Evolutionary conservation across 768 basidiomycete species (phyloP).

Genomic region (Xerocomellus amylosporus): DNA sequence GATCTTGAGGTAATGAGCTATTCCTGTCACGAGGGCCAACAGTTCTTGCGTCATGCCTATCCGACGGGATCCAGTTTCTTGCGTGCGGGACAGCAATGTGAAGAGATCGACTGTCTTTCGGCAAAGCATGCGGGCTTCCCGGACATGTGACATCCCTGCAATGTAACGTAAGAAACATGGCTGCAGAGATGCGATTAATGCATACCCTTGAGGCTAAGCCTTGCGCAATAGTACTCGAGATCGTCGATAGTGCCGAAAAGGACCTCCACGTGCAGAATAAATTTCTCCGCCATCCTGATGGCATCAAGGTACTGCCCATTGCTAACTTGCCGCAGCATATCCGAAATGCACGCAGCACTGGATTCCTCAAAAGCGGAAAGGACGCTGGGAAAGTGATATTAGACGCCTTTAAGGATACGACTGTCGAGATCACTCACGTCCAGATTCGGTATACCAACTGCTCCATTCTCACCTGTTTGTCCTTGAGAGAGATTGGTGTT

Average conservation of each 20-base stretch:
- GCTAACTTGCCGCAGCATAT: slow-evolving; percentile 97
- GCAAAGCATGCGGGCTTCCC: slow-evolving; percentile 97
- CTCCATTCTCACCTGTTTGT: slow-evolving; percentile 93
- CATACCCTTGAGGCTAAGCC: slow-evolving; percentile 81
- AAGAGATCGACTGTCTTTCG: slow-evolving; percentile 99
- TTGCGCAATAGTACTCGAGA: slow-evolving; percentile 83
- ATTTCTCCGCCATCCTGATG: slow-evolving; percentile 97
- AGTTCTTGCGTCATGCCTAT: slow-evolving; percentile 98
- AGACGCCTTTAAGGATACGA: slow-evolving; percentile 2
- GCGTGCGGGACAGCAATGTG: slow-evolving; percentile 91
- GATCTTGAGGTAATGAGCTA: slow-evolving; percentile 99
- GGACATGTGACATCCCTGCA: slow-evolving; percentile 94
- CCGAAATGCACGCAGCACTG: slow-evolving; percentile 98
- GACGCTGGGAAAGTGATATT: slow-evolving; percentile 49
- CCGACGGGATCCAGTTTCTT: slow-evolving; percentile 84
- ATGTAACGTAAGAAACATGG: slow-evolving; percentile 13
- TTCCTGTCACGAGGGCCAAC: slow-evolving; percentile 94
- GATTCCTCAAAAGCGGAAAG: slow-evolving; percentile 98
- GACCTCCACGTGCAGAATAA: slow-evolving; percentile 97
- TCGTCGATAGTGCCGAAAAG: slow-evolving; percentile 97
- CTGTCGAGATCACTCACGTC: slow-evolving; percentile 62
- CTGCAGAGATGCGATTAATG: slow-evolving; percentile 9
- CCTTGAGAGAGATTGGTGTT: slow-evolving; percentile 74
- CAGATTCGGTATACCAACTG: slow-evolving; percentile 98
- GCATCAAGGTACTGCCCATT: slow-evolving; percentile 95